Conservation (phyloP, 805 yeast species). For the Zygosaccharomyces gambellarensis region DNA sequence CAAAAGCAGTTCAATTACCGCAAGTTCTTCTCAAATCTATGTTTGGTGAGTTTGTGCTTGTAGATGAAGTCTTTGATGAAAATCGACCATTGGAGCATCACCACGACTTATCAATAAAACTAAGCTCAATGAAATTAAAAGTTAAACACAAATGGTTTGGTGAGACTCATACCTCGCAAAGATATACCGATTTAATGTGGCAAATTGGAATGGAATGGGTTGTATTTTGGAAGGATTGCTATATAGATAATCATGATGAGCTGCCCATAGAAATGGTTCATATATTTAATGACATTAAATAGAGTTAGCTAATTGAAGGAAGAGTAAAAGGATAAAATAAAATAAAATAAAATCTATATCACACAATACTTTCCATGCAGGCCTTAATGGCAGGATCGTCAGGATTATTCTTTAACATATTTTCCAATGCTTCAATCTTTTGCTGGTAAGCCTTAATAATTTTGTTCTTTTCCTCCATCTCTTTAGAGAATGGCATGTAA, state of each 20-base stretch:
- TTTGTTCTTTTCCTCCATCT: slow-evolving; percentile 23
- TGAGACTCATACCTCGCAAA: not conserved
- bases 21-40: slow-evolving; percentile 7
- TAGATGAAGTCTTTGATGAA: slow-evolving; percentile 8
- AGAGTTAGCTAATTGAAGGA: not conserved
- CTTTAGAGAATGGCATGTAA: slow-evolving; percentile 5
- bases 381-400: not conserved
- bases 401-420: slow-evolving; percentile 7
- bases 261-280: slow-evolving; percentile 6
- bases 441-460: slow-evolving; percentile 25
- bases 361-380: not conserved
- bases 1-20: slow-evolving; percentile 7
- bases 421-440: slow-evolving; percentile 20
- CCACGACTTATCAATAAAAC: slow-evolving; percentile 12
- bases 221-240: slow-evolving; percentile 14
- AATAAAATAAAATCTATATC: not conserved
- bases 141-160: slow-evolving; percentile 12
- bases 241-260: slow-evolving; percentile 11
- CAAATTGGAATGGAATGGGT: slow-evolving; percentile 14
- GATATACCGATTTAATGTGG: slow-evolving; percentile 9
- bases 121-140: slow-evolving; percentile 16
- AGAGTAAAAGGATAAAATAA: not conserved
- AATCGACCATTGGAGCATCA: slow-evolving; percentile 13
- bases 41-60: slow-evolving; percentile 8
- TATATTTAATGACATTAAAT: slow-evolving; percentile 1